Percentiles rank a stretch among this genome's conserved stretches.
phyloP scores from a whole-genome alignment of 1,139 yeast genomes.

The Pichia cactophila region DNA sequence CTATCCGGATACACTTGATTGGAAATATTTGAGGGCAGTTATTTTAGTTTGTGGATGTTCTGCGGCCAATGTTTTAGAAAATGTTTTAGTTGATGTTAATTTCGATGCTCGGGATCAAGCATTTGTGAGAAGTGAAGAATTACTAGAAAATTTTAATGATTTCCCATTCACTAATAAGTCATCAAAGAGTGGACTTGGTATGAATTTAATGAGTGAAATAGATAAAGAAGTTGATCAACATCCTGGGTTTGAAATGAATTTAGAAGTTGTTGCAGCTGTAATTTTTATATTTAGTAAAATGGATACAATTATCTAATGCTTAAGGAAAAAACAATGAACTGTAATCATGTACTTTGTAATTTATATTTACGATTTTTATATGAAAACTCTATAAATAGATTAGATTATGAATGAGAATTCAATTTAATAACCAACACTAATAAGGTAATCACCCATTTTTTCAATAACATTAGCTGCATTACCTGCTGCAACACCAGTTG shows the following conservation, averaged over 20 bases:
- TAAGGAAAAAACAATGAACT: neutral
- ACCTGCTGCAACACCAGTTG: constrained; percentile 83
- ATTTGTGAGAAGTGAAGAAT: constrained; percentile 85
- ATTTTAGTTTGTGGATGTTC: constrained; percentile 83
- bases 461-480: constrained; percentile 94
- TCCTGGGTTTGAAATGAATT: constrained; percentile 54
- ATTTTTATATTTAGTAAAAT: constrained; percentile 52
- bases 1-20: constrained; percentile 64
- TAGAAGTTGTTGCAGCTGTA: constrained; percentile 91
- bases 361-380: neutral
- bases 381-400: too few species aligned
- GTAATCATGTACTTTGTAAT: neutral
- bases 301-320: constrained; percentile 34
- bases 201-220: constrained; percentile 66
- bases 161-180: constrained; percentile 65
- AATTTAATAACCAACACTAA: constrained; percentile 67
- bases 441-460: constrained; percentile 89
- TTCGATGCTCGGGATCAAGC: constrained; percentile 93
- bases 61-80: constrained; percentile 95
- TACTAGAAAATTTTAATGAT: constrained; percentile 73
- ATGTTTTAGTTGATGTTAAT: constrained; percentile 68
- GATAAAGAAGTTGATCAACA: constrained; percentile 56
- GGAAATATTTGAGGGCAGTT: constrained; percentile 67
- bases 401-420: too few species aligned
- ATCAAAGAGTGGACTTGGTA: constrained; percentile 65